Base-by-base conservation (phyloP, 1,284 basidiomycete genomes). In the Earliella scabrosa region DNA sequence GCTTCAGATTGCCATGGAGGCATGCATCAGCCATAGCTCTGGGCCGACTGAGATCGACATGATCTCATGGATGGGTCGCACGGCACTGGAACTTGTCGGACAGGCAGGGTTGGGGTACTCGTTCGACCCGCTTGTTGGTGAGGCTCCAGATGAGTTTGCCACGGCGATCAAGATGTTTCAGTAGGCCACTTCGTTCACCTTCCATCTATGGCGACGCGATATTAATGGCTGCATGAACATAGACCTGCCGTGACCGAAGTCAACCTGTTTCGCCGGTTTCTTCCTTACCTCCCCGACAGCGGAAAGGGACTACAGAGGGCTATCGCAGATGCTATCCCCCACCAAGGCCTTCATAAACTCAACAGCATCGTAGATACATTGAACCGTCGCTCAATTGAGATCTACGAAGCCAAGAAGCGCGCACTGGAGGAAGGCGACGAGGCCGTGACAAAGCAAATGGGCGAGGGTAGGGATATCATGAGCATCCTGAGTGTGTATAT, bases 21-120 rank as follows among this genome's bases (percentile, higher is more conserved):
- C 20, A 24, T 61, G 54, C 23, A 57, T 63, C 34, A 18, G 24
- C 2, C 31, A 20, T 23, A 18, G 27, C 0, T 13, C 40, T 21
- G 61, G 56, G n/a, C 45, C 52, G 3, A 53, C 56, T 21, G 68
- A 68, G 39, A 52, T 75, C 35, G 69, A 75, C 48, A 58, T 76
- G 38, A 54, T 71, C 11, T 45, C 60, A n/a, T 74, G 73, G 69
- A 70, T 70, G 66, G 66, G 64, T 14, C 69, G 71, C 45, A 65
- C 69, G 11, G 69, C 74, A 10, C 65, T 76, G n/a, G 74, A 76
- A 59, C 63, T 72, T 9, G 65, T 76, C 50, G 72, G 72, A 7
- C 73, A 73, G 50, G 72, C 67, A 6, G 72, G 71, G 0, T 62
- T 75, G 7, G 74, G 73, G 2, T 71, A 75, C 56, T 69, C 72